A percentile compares a stretch with the other conserved stretches of the same genome.
Evolutionary conservation across 495 filamentous ascomycete genomes (phyloP).

Genomic region (Apiosordaria backusii): DNA sequence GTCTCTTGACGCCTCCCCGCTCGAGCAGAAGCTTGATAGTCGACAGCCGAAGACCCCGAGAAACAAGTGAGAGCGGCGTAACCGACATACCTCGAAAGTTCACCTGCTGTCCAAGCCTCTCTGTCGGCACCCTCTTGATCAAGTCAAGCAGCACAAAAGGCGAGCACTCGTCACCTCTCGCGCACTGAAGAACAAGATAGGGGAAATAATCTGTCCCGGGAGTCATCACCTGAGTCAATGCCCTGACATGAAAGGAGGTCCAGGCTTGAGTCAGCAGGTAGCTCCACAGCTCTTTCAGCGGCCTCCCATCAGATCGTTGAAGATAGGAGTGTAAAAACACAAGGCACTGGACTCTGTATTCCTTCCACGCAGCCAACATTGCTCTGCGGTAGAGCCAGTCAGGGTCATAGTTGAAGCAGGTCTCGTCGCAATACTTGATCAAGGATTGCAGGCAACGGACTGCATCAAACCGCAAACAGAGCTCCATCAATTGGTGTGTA

Average conservation of each 20-base stretch:
- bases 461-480: constrained; percentile 1
- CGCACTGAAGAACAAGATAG: background rate
- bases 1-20: background rate
- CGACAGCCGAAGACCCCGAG: background rate
- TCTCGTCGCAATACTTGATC: background rate
- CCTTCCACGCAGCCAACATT: background rate
- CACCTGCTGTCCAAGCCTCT: background rate
- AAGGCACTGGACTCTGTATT: background rate
- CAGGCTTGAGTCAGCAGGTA: background rate
- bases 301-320: background rate
- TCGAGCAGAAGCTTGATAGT: background rate
- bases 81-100: background rate
- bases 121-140: background rate
- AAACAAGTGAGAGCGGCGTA: background rate
- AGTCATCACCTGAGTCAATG: background rate
- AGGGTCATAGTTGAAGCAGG: background rate
- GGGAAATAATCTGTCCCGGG: background rate
- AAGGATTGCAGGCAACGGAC: background rate
- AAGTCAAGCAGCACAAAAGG: background rate
- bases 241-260: background rate
- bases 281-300: background rate
- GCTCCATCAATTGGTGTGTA: background rate
- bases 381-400: background rate
- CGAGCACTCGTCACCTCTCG: background rate
- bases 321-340: background rate